phyloP scores from a whole-genome alignment of 805 yeast genomes.

The Saccharomycopsis sp. region DNA sequence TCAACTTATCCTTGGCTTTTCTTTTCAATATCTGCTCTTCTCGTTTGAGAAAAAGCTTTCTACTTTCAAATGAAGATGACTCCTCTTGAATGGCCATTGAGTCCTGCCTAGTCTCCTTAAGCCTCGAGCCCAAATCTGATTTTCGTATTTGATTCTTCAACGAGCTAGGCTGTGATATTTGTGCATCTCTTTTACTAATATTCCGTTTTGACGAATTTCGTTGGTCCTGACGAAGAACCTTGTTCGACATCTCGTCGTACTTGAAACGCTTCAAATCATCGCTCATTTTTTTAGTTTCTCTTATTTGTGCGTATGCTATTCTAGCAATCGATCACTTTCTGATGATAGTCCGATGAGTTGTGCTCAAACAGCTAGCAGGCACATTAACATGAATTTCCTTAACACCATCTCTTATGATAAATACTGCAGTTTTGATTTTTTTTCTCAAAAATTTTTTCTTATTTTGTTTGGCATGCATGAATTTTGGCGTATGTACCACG shows the following conservation, averaged over 20 bases:
- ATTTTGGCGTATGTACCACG: background rate
- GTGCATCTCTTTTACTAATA: constrained; percentile 38
- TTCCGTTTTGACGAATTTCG: constrained; percentile 39
- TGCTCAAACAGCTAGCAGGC: too few species aligned
- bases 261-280: constrained; percentile 32
- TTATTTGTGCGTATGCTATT: too few species aligned
- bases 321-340: too few species aligned
- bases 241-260: constrained; percentile 71
- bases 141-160: constrained; percentile 61
- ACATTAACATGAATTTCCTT: background rate
- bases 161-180: constrained; percentile 61
- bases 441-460: background rate
- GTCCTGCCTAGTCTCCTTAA: constrained; percentile 17
- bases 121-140: constrained; percentile 62
- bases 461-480: background rate
- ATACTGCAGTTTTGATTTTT: background rate
- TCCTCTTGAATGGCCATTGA: constrained; percentile 2
- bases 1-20: constrained; percentile 11
- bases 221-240: constrained; percentile 57
- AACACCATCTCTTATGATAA: background rate
- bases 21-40: constrained; percentile 16
- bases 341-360: too few species aligned
- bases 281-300: too few species aligned
- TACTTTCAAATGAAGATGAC: constrained; percentile 14
- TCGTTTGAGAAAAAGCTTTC: background rate